Conservation (phyloP, 2,329 filamentous ascomycete genomes). For the Fusarium devonianum region DNA sequence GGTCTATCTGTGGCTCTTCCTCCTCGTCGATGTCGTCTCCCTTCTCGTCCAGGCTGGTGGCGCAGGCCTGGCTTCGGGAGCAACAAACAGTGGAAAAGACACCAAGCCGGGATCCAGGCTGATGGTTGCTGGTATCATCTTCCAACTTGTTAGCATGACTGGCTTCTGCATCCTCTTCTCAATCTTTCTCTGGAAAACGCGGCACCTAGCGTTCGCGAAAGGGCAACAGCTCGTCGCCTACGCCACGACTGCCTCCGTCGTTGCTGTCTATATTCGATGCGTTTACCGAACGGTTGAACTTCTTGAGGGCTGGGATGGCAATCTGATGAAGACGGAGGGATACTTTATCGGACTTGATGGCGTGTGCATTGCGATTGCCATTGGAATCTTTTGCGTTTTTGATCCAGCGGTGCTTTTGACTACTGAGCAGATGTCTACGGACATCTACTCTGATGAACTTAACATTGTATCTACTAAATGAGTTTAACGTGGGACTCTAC, state of each 20-base stretch:
- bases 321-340: constrained; percentile 60
- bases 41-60: constrained; percentile 66
- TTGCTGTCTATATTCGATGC: constrained; percentile 68
- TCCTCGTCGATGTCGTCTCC: constrained; percentile 63
- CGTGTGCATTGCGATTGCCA: constrained; percentile 49
- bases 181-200: constrained; percentile 40
- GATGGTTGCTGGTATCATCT: constrained; percentile 60
- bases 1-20: constrained; percentile 58
- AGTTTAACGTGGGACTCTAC: too few species aligned
- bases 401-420: too few species aligned
- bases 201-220: constrained; percentile 56
- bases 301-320: constrained; percentile 65
- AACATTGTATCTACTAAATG: too few species aligned
- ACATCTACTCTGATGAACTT: too few species aligned
- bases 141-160: constrained; percentile 64
- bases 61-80: constrained; percentile 53
- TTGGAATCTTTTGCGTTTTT: too few species aligned
- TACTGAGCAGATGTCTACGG: too few species aligned
- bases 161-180: constrained; percentile 57
- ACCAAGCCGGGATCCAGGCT: constrained; percentile 49
- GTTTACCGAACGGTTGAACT: constrained; percentile 72
- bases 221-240: too few species aligned
- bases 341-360: constrained; percentile 64
- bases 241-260: constrained; percentile 60
- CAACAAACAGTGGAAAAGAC: too few species aligned